Base-by-base conservation (phyloP, 148 eudicot genomes). In the Chenopodium berlandieri region DNA sequence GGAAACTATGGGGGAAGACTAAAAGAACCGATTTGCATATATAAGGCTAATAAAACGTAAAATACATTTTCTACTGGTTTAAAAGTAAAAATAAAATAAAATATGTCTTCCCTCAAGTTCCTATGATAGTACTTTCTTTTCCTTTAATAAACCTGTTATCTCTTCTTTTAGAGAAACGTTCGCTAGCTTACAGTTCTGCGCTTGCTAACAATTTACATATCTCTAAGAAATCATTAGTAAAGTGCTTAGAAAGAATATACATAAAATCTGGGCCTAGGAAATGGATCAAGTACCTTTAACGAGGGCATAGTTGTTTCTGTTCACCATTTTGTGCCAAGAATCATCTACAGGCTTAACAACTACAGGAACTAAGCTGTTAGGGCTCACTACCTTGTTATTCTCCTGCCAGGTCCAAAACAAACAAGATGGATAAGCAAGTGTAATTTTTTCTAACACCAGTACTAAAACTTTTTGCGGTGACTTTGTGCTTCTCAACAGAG, bases 241-340 rank as follows among this genome's bases (percentile, higher is more conserved):
- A 34, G 47, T 70, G 46, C 73, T 32, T 34, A 37, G 47, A 30
- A 22, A 62, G 70, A 63, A 77, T 9, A 32, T 34, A 66, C 1
- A 65, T 22, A 27, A 52, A 23, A 71, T 52, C 56, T 50, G 9
- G 54, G 62, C 7, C 47, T 40, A 40, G 64, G 62, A 73, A n/a
- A 20, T 62, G 16, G 9, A 27, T 75, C 30, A 37, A 47, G 16
- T 76, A 82, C 84, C 84, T 82, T 76, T 83, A 67, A 84, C 84
- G 48, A 83, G 80, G 68, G 88, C 85, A 73, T 47, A 86, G 23
- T 80, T 87, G 48, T 87, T 82, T 9, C 62, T 74, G 23, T 71
- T 78, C 50, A 67, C 32, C 74, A 74, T 17, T 72, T 81, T 85
- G 68, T 79, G 84, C 88, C 86, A 85, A 46, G 75, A 50, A 48